Evolutionary conservation across 2,329 filamentous ascomycete species (phyloP).

Genomic region (Fusarium armeniacum): DNA sequence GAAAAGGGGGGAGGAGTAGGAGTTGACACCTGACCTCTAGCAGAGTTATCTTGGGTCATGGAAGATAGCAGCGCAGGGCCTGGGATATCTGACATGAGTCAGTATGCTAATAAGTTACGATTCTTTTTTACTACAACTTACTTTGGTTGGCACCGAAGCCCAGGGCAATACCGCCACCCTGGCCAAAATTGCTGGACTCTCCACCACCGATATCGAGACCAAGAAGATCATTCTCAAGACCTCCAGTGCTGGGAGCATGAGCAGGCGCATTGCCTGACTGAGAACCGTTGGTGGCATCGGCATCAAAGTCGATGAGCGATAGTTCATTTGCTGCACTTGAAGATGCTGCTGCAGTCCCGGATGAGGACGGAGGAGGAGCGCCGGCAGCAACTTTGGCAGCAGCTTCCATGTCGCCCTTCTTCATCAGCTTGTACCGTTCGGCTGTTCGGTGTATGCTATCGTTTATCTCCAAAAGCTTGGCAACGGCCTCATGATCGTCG

Average conservation of each 20-base stretch:
- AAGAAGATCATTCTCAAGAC: slow-evolving; percentile 90
- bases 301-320: slow-evolving; percentile 93
- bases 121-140: slow-evolving; percentile 57
- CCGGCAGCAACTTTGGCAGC: slow-evolving; percentile 88
- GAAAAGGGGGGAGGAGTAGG: slow-evolving; percentile 65
- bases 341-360: slow-evolving; percentile 70
- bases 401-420: slow-evolving; percentile 90
- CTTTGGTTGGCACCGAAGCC: slow-evolving; percentile 80
- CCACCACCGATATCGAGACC: slow-evolving; percentile 87
- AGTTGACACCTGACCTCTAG: slow-evolving; percentile 60
- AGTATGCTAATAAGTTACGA: slow-evolving; percentile 19
- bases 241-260: slow-evolving; percentile 66
- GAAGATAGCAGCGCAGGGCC: slow-evolving; percentile 75
- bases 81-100: slow-evolving; percentile 66
- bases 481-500: slow-evolving; percentile 94
- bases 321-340: slow-evolving; percentile 73
- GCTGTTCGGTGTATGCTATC: slow-evolving; percentile 98
- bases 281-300: slow-evolving; percentile 64
- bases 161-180: slow-evolving; percentile 85
- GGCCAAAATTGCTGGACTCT: slow-evolving; percentile 70
- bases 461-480: slow-evolving; percentile 96
- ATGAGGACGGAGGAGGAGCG: slow-evolving; percentile 68
- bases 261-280: slow-evolving; percentile 49
- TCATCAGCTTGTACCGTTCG: slow-evolving; percentile 94
- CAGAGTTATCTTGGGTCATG: slow-evolving; percentile 71